Evolutionary conservation across 2,329 filamentous ascomycete species (phyloP), one percentile per base, ranked within the genome.

Genomic region (Lasiodiplodia hormozganensis): DNA sequence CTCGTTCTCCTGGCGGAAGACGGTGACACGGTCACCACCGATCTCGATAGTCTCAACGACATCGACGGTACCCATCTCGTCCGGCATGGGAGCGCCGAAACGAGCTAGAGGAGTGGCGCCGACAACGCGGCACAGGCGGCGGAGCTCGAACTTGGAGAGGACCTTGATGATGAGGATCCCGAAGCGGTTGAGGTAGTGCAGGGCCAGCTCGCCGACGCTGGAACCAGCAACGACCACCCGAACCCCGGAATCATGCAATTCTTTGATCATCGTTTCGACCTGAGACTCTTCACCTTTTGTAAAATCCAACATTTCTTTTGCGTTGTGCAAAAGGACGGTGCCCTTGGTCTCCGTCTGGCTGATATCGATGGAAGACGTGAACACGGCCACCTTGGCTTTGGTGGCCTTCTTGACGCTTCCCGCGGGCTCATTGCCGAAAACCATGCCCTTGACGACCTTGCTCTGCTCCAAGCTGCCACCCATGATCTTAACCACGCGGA

Each of bases 401-500:
- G 83, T 86, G 38, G 91, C 94, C 85, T 96, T 97, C 87, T 97
- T 98, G 79, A 97, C 85, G 18, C 72, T 82, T 60, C 95, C 94
- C 77, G 97, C 91, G n/a, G 96, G 96, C 82, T 97, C 92, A 78
- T 96, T 92, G 76, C 93, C 91, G 79, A 99, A 98, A 65, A 99
- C 96, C 96, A 99, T 99, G 73, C 96, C 96, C 86, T 92, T 96
- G 70, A 99, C 91, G 16, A 99, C 95, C 73, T 89, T 90, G 80
- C 94, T 97, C 84, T 99, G 94, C 76, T 96, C 93, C 77, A 99
- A 85, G 79, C 92, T 94, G 72, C 96, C 95, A 75, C 96, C 96
- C 95, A 99, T 98, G 77, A 99, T 99, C 88, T 99, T 99, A 75
- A 99, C 96, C 69, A 99, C 96, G 70, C 96, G 92, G 76, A 99